These are phyloP conservation scores for Trametes cubensis DNA, from an alignment of 768 basidiomycete genomes.

Conservation along the genomic window DNA sequence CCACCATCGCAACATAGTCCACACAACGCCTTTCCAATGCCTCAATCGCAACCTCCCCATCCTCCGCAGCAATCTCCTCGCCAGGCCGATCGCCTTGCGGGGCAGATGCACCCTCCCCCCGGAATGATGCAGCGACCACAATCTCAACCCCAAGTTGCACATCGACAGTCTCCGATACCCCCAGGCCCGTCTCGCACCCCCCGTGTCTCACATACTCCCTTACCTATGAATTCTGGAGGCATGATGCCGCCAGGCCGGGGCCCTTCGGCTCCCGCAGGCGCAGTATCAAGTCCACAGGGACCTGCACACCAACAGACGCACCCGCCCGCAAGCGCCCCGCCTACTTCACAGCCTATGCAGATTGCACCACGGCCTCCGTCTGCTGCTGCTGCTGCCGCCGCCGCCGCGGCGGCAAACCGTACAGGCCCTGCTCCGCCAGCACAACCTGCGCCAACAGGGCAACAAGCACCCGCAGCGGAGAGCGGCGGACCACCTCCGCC, in stretches of 20 bases:
- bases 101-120: constrained; percentile 34
- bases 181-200: constrained; percentile 52
- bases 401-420: background rate
- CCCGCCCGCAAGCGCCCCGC: constrained; percentile 23
- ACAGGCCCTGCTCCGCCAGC: constrained; percentile 5
- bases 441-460: background rate
- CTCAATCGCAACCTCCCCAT: constrained; percentile 31
- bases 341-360: constrained; percentile 25
- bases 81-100: constrained; percentile 40
- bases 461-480: constrained; percentile 6
- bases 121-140: constrained; percentile 48
- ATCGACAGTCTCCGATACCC: constrained; percentile 44
- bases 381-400: constrained; percentile 3
- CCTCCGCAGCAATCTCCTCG: constrained; percentile 48
- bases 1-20: constrained; percentile 32
- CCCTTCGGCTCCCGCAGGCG: constrained; percentile 11
- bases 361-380: constrained; percentile 21
- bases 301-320: constrained; percentile 25
- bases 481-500: background rate
- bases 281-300: constrained; percentile 18
- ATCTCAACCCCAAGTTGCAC: constrained; percentile 56
- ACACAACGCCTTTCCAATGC: constrained; percentile 23
- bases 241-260: constrained; percentile 26
- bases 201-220: constrained; percentile 40
- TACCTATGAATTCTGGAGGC: constrained; percentile 33